Percentiles rank a stretch among this genome's conserved stretches.
Evolutionary conservation across 495 filamentous ascomycete species (phyloP).

Genomic region (Tuber calosporum): DNA sequence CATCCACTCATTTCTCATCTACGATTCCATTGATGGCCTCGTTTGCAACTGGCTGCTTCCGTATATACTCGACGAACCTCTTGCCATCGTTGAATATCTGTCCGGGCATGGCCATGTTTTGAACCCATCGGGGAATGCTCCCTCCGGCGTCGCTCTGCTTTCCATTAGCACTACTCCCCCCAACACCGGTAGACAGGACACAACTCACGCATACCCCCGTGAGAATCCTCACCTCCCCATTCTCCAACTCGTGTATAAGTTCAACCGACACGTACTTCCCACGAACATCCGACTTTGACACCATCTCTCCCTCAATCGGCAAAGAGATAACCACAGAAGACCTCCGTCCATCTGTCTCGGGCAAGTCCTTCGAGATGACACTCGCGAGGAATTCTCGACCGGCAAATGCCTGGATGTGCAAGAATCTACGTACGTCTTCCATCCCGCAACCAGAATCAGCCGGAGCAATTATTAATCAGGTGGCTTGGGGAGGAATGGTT

Average conservation of each 20-base stretch:
- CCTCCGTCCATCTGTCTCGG: slow-evolving; percentile 17
- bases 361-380: slow-evolving; percentile 33
- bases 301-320: slow-evolving; percentile 23
- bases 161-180: slow-evolving; percentile 17
- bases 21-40: neutral
- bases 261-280: slow-evolving; percentile 38
- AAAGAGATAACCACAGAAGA: slow-evolving; percentile 32
- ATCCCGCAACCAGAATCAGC: neutral
- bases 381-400: slow-evolving; percentile 37
- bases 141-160: slow-evolving; percentile 37
- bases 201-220: slow-evolving; percentile 30
- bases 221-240: slow-evolving; percentile 31
- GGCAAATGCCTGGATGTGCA: slow-evolving; percentile 40
- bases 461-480: neutral
- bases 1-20: neutral
- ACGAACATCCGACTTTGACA: slow-evolving; percentile 26
- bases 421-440: slow-evolving; percentile 35
- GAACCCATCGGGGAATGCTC: slow-evolving; percentile 39
- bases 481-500: neutral
- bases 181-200: slow-evolving; percentile 17
- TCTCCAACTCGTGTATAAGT: slow-evolving; percentile 26
- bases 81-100: slow-evolving; percentile 36
- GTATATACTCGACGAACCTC: slow-evolving; percentile 34
- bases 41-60: slow-evolving; percentile 7
- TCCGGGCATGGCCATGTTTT: slow-evolving; percentile 39